Base-by-base conservation (phyloP, 495 filamentous ascomycete species). In the Xylaria acuta region DNA sequence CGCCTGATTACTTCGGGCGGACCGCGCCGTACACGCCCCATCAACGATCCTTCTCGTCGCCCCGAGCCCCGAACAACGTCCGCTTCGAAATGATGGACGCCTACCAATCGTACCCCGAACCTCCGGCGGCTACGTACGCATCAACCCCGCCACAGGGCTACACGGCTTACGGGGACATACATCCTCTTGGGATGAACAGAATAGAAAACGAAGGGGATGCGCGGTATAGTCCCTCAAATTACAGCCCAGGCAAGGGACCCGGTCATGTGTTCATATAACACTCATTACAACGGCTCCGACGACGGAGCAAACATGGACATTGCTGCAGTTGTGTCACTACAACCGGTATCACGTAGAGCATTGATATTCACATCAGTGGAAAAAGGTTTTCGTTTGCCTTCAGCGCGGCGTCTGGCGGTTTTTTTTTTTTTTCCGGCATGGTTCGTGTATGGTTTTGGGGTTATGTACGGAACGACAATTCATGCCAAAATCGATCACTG, bases 1-100 rank as follows among this genome's bases (percentile, higher is more conserved):
- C 85, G 20, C 85, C 85, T 67, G 83, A 86, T 72, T 86, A 84
- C 71, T 86, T 87, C 64, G 84, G 83, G 54, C 77, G 82, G 25
- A 82, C 83, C 9, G 79, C 81, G 14, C 80, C 82, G 56, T 87
- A 87, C 69, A 81, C 85, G 62, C 77, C 81, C 0, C 85, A 84
- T 25, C 80, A 78, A 34, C 78, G 84, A 59, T 86, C 85, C 1
- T 85, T 84, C 69, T 86, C 84, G 36, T 85, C 82, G 72, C 84
- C 85, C 18, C 80, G 84, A 16, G 78, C 82, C 25, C 81, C 81
- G 68, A 77, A 79, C 43, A 74, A 77, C 56, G 73, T 80, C 14
- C 79, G 76, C 2, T 86, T 84, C 80, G 80, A 85, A 51, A 75
- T 82, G 56, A 74, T 75, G 40, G 75, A 83, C 32, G 78, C 79